Base-by-base conservation (phyloP, 1,139 yeast genomes). In the Yamadazyma siamensis region DNA sequence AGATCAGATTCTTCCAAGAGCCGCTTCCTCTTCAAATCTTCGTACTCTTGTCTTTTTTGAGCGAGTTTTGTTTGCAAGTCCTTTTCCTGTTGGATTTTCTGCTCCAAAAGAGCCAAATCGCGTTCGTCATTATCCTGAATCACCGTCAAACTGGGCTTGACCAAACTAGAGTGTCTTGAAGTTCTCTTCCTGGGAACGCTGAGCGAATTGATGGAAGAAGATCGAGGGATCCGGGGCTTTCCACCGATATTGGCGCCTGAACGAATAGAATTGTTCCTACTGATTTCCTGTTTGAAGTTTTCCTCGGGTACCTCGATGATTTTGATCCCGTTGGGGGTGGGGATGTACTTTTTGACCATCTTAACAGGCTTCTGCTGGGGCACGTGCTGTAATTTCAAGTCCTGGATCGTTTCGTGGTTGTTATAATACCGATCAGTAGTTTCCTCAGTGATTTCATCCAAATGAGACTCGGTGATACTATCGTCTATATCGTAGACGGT, bases 271-370 rank as follows among this genome's bases (percentile, higher is more conserved):
- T 69, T 69, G 32, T 56, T 56, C 27, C 75, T 47, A 2, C 64
- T 61, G 11, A 69, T 53, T 38, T 68, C 73, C 40, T 59, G 52
- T 29, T 62, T 54, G 34, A 63, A 47, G 27, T 52, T 52, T 7
- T 54, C 47, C 38, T 63, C 71, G 0, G 75, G 75, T 6, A 69
- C 75, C 39, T 69, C 75, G 13, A 69, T 53, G n/a, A 68, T 48
- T 39, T 66, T 64, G 39, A 69, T 66, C 18, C 75, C 75, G 21
- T 59, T 66, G 4, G 73, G 67, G 10, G 74, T 67, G 9, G 75
- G 75, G 25, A 69, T 59, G 42, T 68, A 69, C 31, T 64, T 65
- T 36, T 68, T 68, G 9, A 69, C 71, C 71, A 67, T 68, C 30
- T 61, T 65, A 10, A 52, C 58, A 7, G 3, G 21, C 13, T 19